A percentile compares a stretch with the other conserved stretches of the same genome.
Conservation (phyloP, 2,329 filamentous ascomycete genomes). For the Ceratocystiopsis sp. region DNA sequence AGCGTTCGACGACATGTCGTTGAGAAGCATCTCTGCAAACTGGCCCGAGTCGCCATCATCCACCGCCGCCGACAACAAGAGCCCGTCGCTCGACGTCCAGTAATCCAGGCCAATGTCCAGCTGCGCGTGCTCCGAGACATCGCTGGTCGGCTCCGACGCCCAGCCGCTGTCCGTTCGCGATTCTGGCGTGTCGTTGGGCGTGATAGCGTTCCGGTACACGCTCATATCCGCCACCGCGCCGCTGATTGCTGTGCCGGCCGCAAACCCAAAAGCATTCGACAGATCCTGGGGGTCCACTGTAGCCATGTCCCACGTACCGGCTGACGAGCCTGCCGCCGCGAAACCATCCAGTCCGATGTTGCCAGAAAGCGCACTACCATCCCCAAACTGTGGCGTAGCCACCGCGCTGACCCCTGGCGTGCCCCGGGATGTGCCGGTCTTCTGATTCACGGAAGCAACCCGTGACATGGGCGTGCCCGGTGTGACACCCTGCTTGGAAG, state of each 20-base stretch:
- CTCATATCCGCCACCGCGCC: conserved; percentile 36
- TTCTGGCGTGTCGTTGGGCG: conserved; percentile 47
- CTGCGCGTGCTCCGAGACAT: conserved; percentile 36
- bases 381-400: no score
- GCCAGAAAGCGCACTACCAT: no score
- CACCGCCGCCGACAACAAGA: conserved; percentile 21
- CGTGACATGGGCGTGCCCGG: conserved; percentile 32
- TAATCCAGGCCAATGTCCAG: conserved; percentile 33
- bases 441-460: conserved; percentile 32
- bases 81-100: conserved; percentile 30
- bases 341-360: no score
- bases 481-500: conserved; percentile 30
- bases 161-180: conserved; percentile 42
- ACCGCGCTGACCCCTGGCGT: no score
- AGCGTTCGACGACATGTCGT: conserved; percentile 19
- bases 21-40: conserved; percentile 13
- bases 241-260: conserved; percentile 23
- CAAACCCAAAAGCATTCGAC: conserved; percentile 20
- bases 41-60: conserved; percentile 11
- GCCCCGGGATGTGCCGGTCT: conserved; percentile 20
- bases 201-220: conserved; percentile 32
- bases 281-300: conserved; percentile 38
- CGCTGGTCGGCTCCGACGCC: conserved; percentile 41
- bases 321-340: no score
- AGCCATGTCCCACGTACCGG: conserved; percentile 16